Conservation (phyloP, 441 rosid species). For the Adansonia grandidieri region DNA sequence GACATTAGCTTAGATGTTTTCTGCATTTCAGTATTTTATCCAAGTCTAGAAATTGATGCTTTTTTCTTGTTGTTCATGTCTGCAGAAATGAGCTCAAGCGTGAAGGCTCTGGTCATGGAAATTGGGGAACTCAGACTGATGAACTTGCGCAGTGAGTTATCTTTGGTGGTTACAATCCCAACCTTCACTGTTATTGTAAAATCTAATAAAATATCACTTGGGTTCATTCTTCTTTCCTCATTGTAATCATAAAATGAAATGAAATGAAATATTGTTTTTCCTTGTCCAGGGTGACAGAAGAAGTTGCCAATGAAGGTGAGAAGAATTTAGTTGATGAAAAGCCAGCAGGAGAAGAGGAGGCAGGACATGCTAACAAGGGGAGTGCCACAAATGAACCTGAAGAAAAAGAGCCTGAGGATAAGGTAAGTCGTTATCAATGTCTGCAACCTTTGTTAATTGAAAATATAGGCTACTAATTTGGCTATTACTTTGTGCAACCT, state of each 20-base stretch:
- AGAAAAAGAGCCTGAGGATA: conserved; percentile 74
- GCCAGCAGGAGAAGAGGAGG: conserved; percentile 53
- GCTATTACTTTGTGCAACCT: background rate
- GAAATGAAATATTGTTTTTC: background rate
- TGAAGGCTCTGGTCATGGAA: conserved; percentile 71
- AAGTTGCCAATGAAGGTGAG: conserved; percentile 48
- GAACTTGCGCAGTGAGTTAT: conserved; percentile 62
- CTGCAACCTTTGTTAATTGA: background rate
- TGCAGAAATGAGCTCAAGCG: conserved; percentile 66
- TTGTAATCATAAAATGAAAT: background rate
- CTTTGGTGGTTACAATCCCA: background rate
- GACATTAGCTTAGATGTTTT: background rate
- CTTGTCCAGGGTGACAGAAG: conserved; percentile 57
- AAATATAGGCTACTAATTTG: too few relatives aligned
- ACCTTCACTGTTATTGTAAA: background rate
- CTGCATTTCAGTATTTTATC: background rate
- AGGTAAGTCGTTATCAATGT: conserved; percentile 39
- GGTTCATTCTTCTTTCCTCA: background rate
- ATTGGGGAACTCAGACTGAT: conserved; percentile 72
- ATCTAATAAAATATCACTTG: background rate
- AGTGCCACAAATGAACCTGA: conserved; percentile 45
- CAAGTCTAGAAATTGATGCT: background rate
- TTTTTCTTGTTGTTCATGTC: background rate
- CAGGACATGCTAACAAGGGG: conserved; percentile 57
- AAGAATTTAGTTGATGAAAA: conserved; percentile 50